phyloP scores from a whole-genome alignment of 352 stramenopile genomes.

The Blastocystis sp. region DNA sequence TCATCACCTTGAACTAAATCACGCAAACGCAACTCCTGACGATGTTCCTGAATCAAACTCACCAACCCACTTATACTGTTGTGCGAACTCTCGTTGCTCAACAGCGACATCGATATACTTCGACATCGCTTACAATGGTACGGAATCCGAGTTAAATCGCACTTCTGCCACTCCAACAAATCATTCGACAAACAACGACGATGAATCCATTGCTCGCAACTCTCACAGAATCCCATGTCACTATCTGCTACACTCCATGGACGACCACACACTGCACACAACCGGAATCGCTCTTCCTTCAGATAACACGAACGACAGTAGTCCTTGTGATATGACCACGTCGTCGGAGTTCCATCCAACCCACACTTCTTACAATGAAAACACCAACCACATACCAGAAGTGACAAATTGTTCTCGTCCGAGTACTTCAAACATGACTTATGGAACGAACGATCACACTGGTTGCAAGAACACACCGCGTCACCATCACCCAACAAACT shows the following conservation, averaged over 20 bases:
- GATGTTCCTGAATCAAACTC: neutral
- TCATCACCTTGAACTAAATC: neutral
- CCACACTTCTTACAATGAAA: conserved; percentile 31
- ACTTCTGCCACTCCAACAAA: conserved; percentile 17
- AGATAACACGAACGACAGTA: conserved; percentile 1
- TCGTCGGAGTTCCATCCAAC: neutral
- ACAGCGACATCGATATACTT: neutral
- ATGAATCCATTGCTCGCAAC: conserved; percentile 33
- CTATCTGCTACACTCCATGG: neutral
- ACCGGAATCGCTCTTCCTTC: neutral
- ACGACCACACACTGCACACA: neutral
- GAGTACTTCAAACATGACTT: conserved; percentile 1
- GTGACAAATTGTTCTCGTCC: neutral
- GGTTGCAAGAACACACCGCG: neutral
- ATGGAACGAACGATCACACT: conserved; percentile 5
- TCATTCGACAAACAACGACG: conserved; percentile 1
- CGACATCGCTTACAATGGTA: conserved; percentile 34
- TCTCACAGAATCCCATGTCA: conserved; percentile 27
- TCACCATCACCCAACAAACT: neutral
- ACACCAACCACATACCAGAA: conserved; percentile 6
- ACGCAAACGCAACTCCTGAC: neutral
- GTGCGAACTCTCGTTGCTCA: too few relatives aligned
- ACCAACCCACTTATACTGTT: neutral
- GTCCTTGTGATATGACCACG: conserved; percentile 8
- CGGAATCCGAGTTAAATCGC: neutral